Evolutionary conservation across 139 green algal species (phyloP), one percentile per base, ranked within the genome.

Genomic region (Tetradesmus obliquus): DNA sequence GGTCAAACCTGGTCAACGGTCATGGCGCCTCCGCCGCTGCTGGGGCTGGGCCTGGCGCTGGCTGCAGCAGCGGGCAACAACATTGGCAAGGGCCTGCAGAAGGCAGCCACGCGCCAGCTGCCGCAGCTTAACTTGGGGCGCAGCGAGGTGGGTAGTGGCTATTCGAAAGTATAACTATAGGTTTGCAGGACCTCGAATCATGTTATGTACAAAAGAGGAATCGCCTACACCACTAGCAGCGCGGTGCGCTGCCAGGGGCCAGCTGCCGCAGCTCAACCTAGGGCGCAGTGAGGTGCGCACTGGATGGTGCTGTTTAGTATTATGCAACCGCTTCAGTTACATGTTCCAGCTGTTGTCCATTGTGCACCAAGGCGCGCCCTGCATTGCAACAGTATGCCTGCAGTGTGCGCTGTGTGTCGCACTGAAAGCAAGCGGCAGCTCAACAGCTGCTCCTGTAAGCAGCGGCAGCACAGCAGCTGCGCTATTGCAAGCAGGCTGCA

Each of bases 1-100:
- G 32, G 32, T 45, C 32, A 45, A 45, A 45, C 32, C 32, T 45
- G 32, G 32, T 45, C 32, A 71, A 13, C 10, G 9, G 60, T 0
- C 8, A 71, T 71, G 60, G 15, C 60, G 58, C 62, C n/a, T 60
- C 62, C 15, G 19, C 57, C 13, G 10, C 58, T 57, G 57, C 57
- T 66, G 76, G 76, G 9, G 12, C 54, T 91, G 74, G 2, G 96
- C 0, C 89, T 99, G 15, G 97, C 97, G 0, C 88, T 99, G 19
- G 72, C 98, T 7, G 96, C 97, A 12, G 94, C 96, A 19, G 94
- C 96, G 0, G 95, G 95, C 82, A 98, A 98, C 92, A 98, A 97
- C 85, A 95, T 99, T 19, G 97, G 97, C 71, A 98, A 98, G 72
- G 96, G 96, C 10, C 90, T 98, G 88, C 96, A 98, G 79, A 98